Conservation (phyloP, 2,329 filamentous ascomycete genomes). For the Anthostomella pinea region DNA sequence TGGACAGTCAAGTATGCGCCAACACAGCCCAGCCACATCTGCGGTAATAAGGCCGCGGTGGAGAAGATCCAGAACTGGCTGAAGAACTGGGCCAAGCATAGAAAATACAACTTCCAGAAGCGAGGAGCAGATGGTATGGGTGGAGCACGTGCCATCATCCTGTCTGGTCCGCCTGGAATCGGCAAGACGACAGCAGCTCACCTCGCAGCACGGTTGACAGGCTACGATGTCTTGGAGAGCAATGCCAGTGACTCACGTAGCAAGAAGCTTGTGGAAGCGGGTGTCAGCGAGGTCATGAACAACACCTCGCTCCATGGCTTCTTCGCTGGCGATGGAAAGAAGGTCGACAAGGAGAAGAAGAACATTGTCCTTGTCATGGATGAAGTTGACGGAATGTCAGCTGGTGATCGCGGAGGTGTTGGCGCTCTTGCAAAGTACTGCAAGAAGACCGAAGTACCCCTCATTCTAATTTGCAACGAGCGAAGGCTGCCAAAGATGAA, state of each 20-base stretch:
- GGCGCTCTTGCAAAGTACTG: conserved; percentile 91
- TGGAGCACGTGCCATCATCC: conserved; percentile 81
- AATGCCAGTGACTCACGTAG: conserved; percentile 95
- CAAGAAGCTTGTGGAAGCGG: conserved; percentile 89
- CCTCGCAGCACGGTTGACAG: conserved; percentile 86
- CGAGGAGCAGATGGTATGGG: conserved; percentile 83
- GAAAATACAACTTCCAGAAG: conserved; percentile 77
- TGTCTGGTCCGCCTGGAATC: conserved; percentile 92
- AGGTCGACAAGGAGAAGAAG: conserved; percentile 77
- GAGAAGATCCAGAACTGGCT: conserved; percentile 91
- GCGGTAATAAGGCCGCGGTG: conserved; percentile 87
- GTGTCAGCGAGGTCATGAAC: conserved; percentile 85
- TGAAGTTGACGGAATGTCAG: conserved; percentile 98
- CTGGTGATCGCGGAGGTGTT: conserved; percentile 91
- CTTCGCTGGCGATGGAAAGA: conserved; percentile 80
- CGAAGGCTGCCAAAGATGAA: conserved; percentile 94
- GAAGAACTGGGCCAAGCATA: conserved; percentile 73
- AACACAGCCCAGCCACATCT: conserved; percentile 79
- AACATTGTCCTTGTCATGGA: conserved; percentile 98
- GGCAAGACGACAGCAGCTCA: conserved; percentile 98
- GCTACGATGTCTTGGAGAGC: conserved; percentile 89
- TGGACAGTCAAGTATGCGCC: conserved; percentile 98
- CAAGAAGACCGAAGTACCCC: conserved; percentile 89
- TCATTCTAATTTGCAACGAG: conserved; percentile 98
- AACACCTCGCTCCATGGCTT: conserved; percentile 91